Evolutionary conservation across 2,329 filamentous ascomycete species (phyloP), one percentile per base, ranked within the genome.

Genomic region (Diaporthe sp.): DNA sequence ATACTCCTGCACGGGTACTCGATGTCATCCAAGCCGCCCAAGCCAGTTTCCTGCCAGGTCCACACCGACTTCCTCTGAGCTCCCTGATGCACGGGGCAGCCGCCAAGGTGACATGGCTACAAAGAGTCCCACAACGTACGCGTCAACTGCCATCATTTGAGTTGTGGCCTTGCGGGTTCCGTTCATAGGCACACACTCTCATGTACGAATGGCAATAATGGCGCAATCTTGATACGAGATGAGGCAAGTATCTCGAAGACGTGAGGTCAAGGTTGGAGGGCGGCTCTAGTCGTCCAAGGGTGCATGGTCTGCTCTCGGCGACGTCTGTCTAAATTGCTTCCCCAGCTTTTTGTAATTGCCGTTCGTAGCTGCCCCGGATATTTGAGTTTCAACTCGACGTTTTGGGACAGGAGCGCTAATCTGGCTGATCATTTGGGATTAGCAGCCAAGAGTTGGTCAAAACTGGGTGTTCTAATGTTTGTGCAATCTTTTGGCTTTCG

Each of bases 281-380:
- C 37, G 31, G 63, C 61, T 65, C 31, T 55, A 57, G 57, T 31
- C 49, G 47, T 28, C 47, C 47, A 57, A 42, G 49, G 47, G 34
- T 55, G n/a, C 71, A 53, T 65, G 34, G 58, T 37, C 25, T 61
- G 49, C 71, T 42, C 57, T 72, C 39, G 70, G 55, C 70, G 31
- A 44, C 71, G 25, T 57, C 1, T 57, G 34, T 57, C 20, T 22
- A 65, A 65, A 73, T 73, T 73, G 51, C 71, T 73, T 73, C 71
- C 71, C 71, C 71, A 44, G 71, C 71, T 73, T 73, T 65, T 55
- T 65, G 34, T 73, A 65, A 73, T 73, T 73, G 71, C 58, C 71
- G 47, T 73, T 31, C 58, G 31, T 34, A 73, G 58, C 31, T 57
- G 63, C 42, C 55, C 65, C 65, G 67, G 44, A 44, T 42, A 63